These are phyloP conservation scores for Pichia nanzhaoensis DNA, from an alignment of 805 yeast genomes.

Conservation along the genomic window DNA sequence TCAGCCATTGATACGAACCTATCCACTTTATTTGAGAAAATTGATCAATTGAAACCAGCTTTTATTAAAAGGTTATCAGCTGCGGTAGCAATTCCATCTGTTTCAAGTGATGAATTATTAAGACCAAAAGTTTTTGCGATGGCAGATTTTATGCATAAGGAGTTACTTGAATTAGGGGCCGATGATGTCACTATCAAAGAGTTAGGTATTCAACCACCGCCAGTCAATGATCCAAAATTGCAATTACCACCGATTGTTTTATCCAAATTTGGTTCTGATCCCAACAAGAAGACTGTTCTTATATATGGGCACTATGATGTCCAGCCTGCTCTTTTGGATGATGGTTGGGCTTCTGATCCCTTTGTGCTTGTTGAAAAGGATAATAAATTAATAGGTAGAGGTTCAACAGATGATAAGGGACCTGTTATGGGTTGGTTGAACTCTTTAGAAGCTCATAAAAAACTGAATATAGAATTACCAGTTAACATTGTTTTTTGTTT, in stretches of 20 bases:
- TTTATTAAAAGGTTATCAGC: conserved; percentile 66
- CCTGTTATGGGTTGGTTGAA: conserved; percentile 98
- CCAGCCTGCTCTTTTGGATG: conserved; percentile 88
- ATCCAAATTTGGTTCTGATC: conserved; percentile 78
- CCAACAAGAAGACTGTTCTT: conserved; percentile 78
- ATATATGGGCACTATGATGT: conserved; percentile 98
- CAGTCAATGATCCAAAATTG: conserved; percentile 58
- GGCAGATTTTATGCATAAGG: conserved; percentile 72
- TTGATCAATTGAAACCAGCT: conserved; percentile 66
- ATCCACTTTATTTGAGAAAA: conserved; percentile 44
- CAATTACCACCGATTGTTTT: conserved; percentile 93
- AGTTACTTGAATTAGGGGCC: conserved; percentile 70
- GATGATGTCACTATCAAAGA: conserved; percentile 74
- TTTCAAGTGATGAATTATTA: conserved; percentile 80
- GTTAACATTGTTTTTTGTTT: conserved; percentile 89
- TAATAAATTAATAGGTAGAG: conserved; percentile 79
- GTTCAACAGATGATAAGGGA: conserved; percentile 96
- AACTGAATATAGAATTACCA: conserved; percentile 80
- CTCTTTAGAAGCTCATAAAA: conserved; percentile 82
- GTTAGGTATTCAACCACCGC: conserved; percentile 89
- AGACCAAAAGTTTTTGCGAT: conserved; percentile 88
- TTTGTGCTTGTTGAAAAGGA: conserved; percentile 66
- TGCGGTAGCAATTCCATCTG: conserved; percentile 94
- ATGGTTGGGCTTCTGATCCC: conserved; percentile 96
- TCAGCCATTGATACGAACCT: conserved; percentile 24